phyloP scores from a whole-genome alignment of 2,329 filamentous ascomycete genomes.

The Ceratocystis eucalypticola region DNA sequence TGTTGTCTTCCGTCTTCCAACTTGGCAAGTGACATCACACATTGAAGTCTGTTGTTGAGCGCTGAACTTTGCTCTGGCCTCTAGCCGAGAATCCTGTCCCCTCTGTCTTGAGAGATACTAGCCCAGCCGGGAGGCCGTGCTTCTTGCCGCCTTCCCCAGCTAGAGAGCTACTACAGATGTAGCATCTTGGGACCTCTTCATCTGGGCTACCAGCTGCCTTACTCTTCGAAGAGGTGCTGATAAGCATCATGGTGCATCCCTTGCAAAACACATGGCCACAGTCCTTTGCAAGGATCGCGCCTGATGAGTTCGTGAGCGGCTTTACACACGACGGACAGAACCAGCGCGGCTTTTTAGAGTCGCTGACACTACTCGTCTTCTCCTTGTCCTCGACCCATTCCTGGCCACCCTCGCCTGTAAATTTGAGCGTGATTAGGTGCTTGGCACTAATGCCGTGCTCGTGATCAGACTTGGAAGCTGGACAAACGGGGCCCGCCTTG shows the following conservation, averaged over 20 bases:
- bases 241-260: slow-evolving; percentile 44
- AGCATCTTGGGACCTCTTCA: slow-evolving; percentile 48
- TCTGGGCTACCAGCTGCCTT: slow-evolving; percentile 29
- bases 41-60: slow-evolving; percentile 71
- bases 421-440: slow-evolving; percentile 59
- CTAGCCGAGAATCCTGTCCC: slow-evolving; percentile 86
- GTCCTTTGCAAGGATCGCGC: slow-evolving; percentile 68
- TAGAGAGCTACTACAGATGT: slow-evolving; percentile 65
- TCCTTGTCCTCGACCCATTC: background rate
- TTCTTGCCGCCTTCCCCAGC: slow-evolving; percentile 36
- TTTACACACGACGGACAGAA: slow-evolving; percentile 81
- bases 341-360: slow-evolving; percentile 26
- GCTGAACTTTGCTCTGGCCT: slow-evolving; percentile 72
- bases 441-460: slow-evolving; percentile 69
- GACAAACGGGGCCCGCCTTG: slow-evolving; percentile 62
- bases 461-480: slow-evolving; percentile 51
- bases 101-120: slow-evolving; percentile 70
- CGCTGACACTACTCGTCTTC: slow-evolving; percentile 20
- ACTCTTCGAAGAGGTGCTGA: slow-evolving; percentile 38
- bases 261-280: slow-evolving; percentile 85
- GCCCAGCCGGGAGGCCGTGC: slow-evolving; percentile 42
- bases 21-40: slow-evolving; percentile 32
- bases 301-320: slow-evolving; percentile 64
- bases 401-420: slow-evolving; percentile 52
- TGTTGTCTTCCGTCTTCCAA: no score